Evolutionary conservation across 352 stramenopile species (phyloP).

Genomic region (Globisporangium orthogonon): DNA sequence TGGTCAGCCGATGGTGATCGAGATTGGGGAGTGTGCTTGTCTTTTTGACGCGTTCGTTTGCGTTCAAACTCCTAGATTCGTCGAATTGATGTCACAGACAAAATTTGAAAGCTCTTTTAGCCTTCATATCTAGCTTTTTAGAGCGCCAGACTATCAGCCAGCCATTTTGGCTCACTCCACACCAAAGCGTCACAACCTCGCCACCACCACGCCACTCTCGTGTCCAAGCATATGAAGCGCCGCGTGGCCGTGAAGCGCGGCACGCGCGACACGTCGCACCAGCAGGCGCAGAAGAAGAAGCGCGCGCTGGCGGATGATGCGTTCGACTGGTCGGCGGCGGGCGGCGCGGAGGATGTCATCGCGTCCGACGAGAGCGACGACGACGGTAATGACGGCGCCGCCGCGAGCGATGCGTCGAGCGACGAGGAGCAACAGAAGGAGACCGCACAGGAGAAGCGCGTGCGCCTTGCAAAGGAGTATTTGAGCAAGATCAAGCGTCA

Average conservation of each 20-base stretch:
- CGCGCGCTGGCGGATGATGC: slow-evolving; percentile 55
- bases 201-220: neutral
- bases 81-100: too few relatives aligned
- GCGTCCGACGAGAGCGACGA: slow-evolving; percentile 69
- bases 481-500: slow-evolving; percentile 78
- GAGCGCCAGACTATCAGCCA: too few relatives aligned
- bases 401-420: slow-evolving; percentile 38
- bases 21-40: too few relatives aligned
- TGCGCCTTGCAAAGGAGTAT: slow-evolving; percentile 87
- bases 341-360: slow-evolving; percentile 44
- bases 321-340: slow-evolving; percentile 72
- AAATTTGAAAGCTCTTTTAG: too few relatives aligned
- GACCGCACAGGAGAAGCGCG: slow-evolving; percentile 84
- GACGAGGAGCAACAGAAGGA: slow-evolving; percentile 66
- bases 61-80: too few relatives aligned
- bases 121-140: too few relatives aligned
- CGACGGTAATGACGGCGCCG: slow-evolving; percentile 16
- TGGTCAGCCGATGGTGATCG: too few relatives aligned
- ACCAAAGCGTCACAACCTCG: neutral
- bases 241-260: slow-evolving; percentile 45
- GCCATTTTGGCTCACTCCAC: too few relatives aligned
- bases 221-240: slow-evolving; percentile 14
- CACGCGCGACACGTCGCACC: slow-evolving; percentile 20
- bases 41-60: too few relatives aligned
- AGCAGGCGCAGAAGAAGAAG: slow-evolving; percentile 54